Evolutionary conservation across 768 basidiomycete species (phyloP).

Genomic region (Rhodotorula toruloides): DNA sequence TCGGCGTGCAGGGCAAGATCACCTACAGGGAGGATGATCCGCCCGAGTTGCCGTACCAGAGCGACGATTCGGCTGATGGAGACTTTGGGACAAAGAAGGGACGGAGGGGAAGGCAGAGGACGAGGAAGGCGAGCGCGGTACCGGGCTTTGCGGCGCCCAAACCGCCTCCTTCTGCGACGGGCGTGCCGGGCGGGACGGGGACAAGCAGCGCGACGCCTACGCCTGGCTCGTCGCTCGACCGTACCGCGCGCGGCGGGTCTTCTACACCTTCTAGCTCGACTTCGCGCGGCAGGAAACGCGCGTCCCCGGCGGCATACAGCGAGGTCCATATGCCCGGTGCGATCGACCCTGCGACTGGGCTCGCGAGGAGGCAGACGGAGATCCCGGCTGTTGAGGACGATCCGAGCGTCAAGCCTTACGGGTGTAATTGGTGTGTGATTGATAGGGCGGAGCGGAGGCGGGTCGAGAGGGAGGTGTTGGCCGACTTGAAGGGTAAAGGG

Average conservation of each 20-base stretch:
- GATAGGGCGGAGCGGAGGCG: neutral
- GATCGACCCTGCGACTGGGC: slow-evolving; percentile 2
- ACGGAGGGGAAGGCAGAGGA: neutral
- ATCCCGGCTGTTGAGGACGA: slow-evolving; percentile 38
- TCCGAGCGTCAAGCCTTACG: slow-evolving; percentile 32
- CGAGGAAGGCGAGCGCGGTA: neutral
- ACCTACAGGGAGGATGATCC: neutral
- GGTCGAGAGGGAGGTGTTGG: neutral
- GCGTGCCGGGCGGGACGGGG: neutral
- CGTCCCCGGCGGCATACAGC: neutral
- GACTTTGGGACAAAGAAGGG: neutral
- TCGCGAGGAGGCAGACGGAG: slow-evolving; percentile 25
- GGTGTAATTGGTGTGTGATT: slow-evolving; percentile 29
- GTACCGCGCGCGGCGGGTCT: neutral
- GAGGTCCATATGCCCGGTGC: neutral
- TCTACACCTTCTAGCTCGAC: too few species aligned
- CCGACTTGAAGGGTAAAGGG: neutral
- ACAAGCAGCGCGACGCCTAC: neutral
- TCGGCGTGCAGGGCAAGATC: neutral
- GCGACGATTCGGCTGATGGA: neutral
- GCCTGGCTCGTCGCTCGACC: neutral
- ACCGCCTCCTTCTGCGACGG: too few species aligned
- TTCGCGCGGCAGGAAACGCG: neutral
- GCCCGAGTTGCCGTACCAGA: neutral
- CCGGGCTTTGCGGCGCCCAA: neutral